Conservation (phyloP, 2,329 filamentous ascomycete species). For the Ciborinia camelliae region DNA sequence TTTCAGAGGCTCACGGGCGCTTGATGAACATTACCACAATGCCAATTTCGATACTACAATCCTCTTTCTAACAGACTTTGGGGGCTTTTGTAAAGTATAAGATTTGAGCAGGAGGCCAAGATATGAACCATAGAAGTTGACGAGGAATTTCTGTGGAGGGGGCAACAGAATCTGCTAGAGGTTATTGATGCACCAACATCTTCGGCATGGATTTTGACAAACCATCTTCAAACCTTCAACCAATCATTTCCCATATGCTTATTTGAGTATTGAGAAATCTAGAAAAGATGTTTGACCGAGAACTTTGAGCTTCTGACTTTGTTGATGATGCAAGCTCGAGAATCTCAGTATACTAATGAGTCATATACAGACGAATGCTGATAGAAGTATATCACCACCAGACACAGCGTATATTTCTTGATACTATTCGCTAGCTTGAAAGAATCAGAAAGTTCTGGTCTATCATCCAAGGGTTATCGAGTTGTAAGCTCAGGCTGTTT, state of each 20-base stretch:
- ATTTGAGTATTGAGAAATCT: slow-evolving; percentile 25
- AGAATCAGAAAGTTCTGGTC: slow-evolving; percentile 41
- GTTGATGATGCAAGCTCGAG: slow-evolving; percentile 28
- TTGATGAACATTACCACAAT: slow-evolving; percentile 38
- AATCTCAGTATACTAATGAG: slow-evolving; percentile 40
- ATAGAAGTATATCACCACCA: slow-evolving; percentile 39
- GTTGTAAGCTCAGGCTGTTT: slow-evolving; percentile 41
- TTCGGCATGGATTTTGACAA: background rate
- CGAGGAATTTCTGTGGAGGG: slow-evolving; percentile 39
- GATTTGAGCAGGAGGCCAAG: slow-evolving; percentile 41
- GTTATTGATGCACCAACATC: background rate
- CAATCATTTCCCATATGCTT: slow-evolving; percentile 26
- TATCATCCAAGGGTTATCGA: slow-evolving; percentile 45
- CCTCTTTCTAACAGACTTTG: slow-evolving; percentile 29
- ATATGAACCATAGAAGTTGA: slow-evolving; percentile 42
- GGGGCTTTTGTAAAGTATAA: slow-evolving; percentile 38
- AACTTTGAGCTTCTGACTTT: background rate
- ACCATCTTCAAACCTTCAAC: slow-evolving; percentile 24
- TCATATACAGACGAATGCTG: slow-evolving; percentile 40
- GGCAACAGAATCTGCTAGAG: slow-evolving; percentile 14
- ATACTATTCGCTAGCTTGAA: slow-evolving; percentile 40
- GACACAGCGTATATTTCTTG: slow-evolving; percentile 35
- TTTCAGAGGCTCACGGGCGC: slow-evolving; percentile 34
- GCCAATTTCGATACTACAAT: slow-evolving; percentile 34
- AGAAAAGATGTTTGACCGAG: slow-evolving; percentile 18